Evolutionary conservation across 202 grass and related monocot species (phyloP).

Genomic region (Miscanthus sacchariflorus): DNA sequence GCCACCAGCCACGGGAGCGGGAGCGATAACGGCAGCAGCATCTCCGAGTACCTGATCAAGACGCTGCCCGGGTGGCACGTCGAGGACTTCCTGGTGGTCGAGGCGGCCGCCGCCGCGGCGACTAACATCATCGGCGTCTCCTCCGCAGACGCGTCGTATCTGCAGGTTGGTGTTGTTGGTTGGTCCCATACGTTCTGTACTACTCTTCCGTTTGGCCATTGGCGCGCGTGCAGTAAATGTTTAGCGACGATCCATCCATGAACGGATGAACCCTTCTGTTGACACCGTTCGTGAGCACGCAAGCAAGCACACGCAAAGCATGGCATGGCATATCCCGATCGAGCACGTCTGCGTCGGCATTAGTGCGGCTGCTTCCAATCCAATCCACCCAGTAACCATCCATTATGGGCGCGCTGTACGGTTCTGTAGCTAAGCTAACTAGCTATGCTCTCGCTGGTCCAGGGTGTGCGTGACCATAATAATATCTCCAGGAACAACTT

Average conservation of each 20-base stretch:
- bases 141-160: slow-evolving; percentile 36
- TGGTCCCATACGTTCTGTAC: neutral
- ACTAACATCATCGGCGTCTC: slow-evolving; percentile 7
- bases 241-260: neutral
- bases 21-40: slow-evolving; percentile 58
- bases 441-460: slow-evolving; percentile 43
- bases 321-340: neutral
- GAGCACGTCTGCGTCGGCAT: slow-evolving; percentile 48
- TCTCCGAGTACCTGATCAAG: slow-evolving; percentile 94
- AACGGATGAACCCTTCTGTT: neutral
- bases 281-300: slow-evolving; percentile 8
- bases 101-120: slow-evolving; percentile 30
- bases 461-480: slow-evolving; percentile 21
- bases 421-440: slow-evolving; percentile 25
- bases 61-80: slow-evolving; percentile 86
- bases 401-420: slow-evolving; percentile 41
- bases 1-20: slow-evolving; percentile 39
- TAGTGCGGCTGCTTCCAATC: slow-evolving; percentile 12
- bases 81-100: slow-evolving; percentile 79
- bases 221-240: neutral
- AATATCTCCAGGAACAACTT: slow-evolving; percentile 11
- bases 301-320: neutral
- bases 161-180: slow-evolving; percentile 64
- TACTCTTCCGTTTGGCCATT: neutral
- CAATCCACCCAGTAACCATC: slow-evolving; percentile 37